A percentile compares a stretch with the other conserved stretches of the same genome.
These are phyloP conservation scores for Panicum virgatum DNA, from an alignment of 202 grass and related monocot species.

Conservation along the genomic window DNA sequence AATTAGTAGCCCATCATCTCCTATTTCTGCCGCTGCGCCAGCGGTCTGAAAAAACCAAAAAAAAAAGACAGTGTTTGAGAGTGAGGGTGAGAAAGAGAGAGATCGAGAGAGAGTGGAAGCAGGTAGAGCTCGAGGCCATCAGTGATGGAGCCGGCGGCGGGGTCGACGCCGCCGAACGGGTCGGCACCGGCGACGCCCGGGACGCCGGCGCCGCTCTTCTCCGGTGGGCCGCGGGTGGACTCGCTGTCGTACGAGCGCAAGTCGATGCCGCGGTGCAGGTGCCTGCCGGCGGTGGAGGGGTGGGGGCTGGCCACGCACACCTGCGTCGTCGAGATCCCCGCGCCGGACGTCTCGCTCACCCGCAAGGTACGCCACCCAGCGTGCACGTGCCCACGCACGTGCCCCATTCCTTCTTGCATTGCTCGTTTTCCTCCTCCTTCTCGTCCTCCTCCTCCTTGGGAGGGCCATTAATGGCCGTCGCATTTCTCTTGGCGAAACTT, in stretches of 20 bases:
- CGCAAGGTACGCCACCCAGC: constrained; percentile 77
- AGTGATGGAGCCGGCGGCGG: constrained; percentile 40
- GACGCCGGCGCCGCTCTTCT: constrained; percentile 91
- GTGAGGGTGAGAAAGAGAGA: no score
- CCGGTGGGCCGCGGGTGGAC: constrained; percentile 65
- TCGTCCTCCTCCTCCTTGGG: background rate
- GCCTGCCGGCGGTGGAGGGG: constrained; percentile 65
- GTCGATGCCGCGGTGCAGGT: constrained; percentile 91
- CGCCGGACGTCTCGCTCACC: constrained; percentile 81
- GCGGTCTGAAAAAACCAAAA: background rate
- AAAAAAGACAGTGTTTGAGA: background rate
- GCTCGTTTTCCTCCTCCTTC: no score
- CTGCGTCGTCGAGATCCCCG: constrained; percentile 86
- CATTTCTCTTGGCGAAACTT: no score
- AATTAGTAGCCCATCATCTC: constrained; percentile 27
- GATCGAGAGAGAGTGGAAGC: background rate
- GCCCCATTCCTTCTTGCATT: background rate
- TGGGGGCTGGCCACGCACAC: constrained; percentile 53
- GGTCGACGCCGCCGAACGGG: constrained; percentile 50
- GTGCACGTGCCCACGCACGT: background rate
- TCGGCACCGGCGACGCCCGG: constrained; percentile 80
- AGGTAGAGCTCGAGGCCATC: background rate
- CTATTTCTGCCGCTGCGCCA: constrained; percentile 22
- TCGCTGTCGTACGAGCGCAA: constrained; percentile 88
- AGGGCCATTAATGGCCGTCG: background rate